These are phyloP conservation scores for Phytophthora nicotianae DNA, from an alignment of 352 stramenopile genomes.

Conservation along the genomic window DNA sequence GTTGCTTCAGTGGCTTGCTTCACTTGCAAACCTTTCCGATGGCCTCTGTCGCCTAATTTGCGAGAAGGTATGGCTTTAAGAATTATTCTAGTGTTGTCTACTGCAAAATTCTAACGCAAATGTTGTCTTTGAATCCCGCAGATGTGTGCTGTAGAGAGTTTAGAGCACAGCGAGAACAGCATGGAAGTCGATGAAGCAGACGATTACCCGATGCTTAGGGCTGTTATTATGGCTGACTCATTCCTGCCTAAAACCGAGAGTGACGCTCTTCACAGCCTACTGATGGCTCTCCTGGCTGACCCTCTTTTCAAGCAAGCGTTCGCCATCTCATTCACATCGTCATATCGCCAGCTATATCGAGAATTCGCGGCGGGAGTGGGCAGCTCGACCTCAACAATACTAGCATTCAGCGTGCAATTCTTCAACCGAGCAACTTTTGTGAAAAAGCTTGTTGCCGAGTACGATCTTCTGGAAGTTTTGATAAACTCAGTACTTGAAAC, in stretches of 20 bases:
- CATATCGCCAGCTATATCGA: slow-evolving; percentile 89
- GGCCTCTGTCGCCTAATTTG: slow-evolving; percentile 85
- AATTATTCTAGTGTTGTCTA: slow-evolving; percentile 1
- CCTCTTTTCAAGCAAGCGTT: slow-evolving; percentile 97
- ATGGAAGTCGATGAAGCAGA: slow-evolving; percentile 46
- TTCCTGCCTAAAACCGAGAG: slow-evolving; percentile 82
- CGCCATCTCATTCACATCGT: slow-evolving; percentile 94
- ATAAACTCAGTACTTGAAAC: slow-evolving; percentile 76
- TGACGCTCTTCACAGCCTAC: slow-evolving; percentile 90
- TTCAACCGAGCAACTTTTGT: slow-evolving; percentile 99
- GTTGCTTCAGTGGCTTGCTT: slow-evolving; percentile 81
- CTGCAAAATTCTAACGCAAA: slow-evolving; percentile 18
- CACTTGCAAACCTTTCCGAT: slow-evolving; percentile 80
- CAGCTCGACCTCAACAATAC: slow-evolving; percentile 87
- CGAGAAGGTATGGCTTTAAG: slow-evolving; percentile 53
- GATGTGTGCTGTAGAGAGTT: slow-evolving; percentile 46
- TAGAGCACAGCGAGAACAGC: slow-evolving; percentile 43
- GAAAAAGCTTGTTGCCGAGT: slow-evolving; percentile 72
- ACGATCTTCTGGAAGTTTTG: slow-evolving; percentile 77
- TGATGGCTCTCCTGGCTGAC: slow-evolving; percentile 96
- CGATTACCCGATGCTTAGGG: slow-evolving; percentile 67
- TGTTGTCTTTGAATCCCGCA: slow-evolving; percentile 12
- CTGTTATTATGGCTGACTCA: slow-evolving; percentile 85
- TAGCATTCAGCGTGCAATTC: slow-evolving; percentile 97
- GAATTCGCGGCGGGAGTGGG: slow-evolving; percentile 79